phyloP scores from a whole-genome alignment of 352 stramenopile genomes.

The Phytophthora idaei region DNA sequence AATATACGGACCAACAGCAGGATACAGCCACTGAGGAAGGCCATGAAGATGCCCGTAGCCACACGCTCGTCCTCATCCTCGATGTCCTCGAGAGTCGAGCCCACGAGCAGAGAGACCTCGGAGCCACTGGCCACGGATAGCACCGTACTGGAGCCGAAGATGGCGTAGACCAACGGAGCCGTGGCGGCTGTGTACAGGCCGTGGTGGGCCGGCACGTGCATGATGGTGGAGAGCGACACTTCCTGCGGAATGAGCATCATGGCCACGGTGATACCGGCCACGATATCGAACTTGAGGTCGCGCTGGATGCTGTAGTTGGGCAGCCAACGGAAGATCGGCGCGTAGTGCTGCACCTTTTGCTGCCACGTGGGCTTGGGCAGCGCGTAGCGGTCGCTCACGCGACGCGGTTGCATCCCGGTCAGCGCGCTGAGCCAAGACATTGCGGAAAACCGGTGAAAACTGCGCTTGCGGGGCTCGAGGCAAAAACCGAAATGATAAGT shows the following conservation, averaged over 20 bases:
- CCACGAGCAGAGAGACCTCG: slow-evolving; percentile 24
- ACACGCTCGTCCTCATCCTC: slow-evolving; percentile 21
- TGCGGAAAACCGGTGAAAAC: neutral
- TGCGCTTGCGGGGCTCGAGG: neutral
- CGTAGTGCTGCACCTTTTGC: slow-evolving; percentile 26
- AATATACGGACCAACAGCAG: slow-evolving; percentile 17
- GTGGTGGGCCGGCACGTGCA: slow-evolving; percentile 19
- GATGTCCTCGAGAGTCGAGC: slow-evolving; percentile 18
- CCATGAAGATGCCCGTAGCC: slow-evolving; percentile 17
- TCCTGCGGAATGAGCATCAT: slow-evolving; percentile 30
- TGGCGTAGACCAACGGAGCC: slow-evolving; percentile 19
- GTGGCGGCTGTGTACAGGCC: slow-evolving; percentile 24
- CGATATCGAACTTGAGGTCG: slow-evolving; percentile 28
- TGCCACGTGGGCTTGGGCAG: slow-evolving; percentile 18
- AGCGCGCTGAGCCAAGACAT: slow-evolving; percentile 19
- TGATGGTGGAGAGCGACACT: slow-evolving; percentile 20
- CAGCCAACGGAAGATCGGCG: slow-evolving; percentile 26
- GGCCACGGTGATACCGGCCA: slow-evolving; percentile 16
- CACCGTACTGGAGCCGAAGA: slow-evolving; percentile 27
- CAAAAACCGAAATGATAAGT: slow-evolving; percentile 4
- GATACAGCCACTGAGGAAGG: slow-evolving; percentile 24
- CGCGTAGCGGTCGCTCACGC: slow-evolving; percentile 20
- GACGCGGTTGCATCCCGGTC: slow-evolving; percentile 9
- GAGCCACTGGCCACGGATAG: slow-evolving; percentile 23
- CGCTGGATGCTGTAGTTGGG: slow-evolving; percentile 28